A percentile compares a stretch with the other conserved stretches of the same genome.
phyloP scores from a whole-genome alignment of 2,329 filamentous ascomycete species.

The Microascus cirrosus region DNA sequence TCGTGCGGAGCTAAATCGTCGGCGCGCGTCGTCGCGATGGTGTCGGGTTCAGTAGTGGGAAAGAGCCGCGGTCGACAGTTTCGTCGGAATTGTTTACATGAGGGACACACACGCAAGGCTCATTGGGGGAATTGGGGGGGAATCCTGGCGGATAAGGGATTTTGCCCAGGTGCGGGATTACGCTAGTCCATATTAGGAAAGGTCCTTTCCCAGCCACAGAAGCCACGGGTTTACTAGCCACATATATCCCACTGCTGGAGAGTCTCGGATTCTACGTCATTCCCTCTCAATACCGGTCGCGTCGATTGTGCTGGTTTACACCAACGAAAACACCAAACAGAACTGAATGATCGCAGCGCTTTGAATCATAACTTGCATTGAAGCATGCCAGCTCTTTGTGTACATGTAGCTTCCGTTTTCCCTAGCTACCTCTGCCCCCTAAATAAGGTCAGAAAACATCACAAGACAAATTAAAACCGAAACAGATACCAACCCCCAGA shows the following conservation, averaged over 20 bases:
- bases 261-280: background rate
- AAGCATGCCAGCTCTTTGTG: conserved; percentile 1
- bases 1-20: background rate
- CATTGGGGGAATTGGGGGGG: background rate
- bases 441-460: background rate
- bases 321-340: background rate
- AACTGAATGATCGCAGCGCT: background rate
- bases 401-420: conserved; percentile 7
- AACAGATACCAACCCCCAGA: background rate
- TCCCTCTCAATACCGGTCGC: background rate
- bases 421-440: conserved; percentile 4
- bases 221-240: background rate
- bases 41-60: background rate
- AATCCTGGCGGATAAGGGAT: conserved; percentile 1
- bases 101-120: conserved; percentile 4
- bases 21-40: background rate
- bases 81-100: conserved; percentile 10
- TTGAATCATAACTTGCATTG: background rate
- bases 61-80: conserved; percentile 1
- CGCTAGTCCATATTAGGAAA: background rate
- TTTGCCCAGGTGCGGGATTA: background rate
- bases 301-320: background rate
- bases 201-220: too few species aligned
- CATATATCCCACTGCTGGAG: background rate
- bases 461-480: background rate